A percentile compares a stretch with the other conserved stretches of the same genome.
phyloP scores from a whole-genome alignment of 306 rosid genomes.

The Sicyos edulis region DNA sequence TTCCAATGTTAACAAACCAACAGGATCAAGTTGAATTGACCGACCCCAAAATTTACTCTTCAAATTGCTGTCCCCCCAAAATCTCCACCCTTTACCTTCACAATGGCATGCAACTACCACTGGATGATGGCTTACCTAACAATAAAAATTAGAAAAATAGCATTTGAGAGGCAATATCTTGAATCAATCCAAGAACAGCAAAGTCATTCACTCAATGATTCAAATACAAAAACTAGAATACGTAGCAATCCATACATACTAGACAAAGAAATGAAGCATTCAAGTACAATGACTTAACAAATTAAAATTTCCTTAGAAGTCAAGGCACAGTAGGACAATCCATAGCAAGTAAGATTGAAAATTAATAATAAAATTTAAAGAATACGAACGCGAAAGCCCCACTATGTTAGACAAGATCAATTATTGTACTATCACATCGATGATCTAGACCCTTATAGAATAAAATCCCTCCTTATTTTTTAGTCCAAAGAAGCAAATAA shows the following conservation, averaged over 20 bases:
- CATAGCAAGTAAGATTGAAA: too few relatives aligned
- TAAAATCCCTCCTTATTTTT: background rate
- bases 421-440: background rate
- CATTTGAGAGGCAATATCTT: background rate
- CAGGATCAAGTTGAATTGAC: constrained; percentile 97
- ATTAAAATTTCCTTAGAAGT: background rate
- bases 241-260: background rate
- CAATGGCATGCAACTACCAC: constrained; percentile 97
- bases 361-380: background rate
- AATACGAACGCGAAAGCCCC: background rate
- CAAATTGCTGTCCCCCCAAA: constrained; percentile 95
- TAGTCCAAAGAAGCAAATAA: background rate
- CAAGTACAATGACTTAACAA: background rate
- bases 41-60: constrained; percentile 99
- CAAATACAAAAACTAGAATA: background rate
- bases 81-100: constrained; percentile 96
- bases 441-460: background rate
- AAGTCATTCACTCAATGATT: constrained; percentile 5
- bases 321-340: too few relatives aligned
- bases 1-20: constrained; percentile 73
- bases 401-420: background rate
- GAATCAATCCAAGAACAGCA: background rate
- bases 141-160: constrained; percentile 13
- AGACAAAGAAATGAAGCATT: background rate
- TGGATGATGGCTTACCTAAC: constrained; percentile 98